Evolutionary conservation across 768 basidiomycete genomes (phyloP).

Genomic region (Boletus eberwhitei): DNA sequence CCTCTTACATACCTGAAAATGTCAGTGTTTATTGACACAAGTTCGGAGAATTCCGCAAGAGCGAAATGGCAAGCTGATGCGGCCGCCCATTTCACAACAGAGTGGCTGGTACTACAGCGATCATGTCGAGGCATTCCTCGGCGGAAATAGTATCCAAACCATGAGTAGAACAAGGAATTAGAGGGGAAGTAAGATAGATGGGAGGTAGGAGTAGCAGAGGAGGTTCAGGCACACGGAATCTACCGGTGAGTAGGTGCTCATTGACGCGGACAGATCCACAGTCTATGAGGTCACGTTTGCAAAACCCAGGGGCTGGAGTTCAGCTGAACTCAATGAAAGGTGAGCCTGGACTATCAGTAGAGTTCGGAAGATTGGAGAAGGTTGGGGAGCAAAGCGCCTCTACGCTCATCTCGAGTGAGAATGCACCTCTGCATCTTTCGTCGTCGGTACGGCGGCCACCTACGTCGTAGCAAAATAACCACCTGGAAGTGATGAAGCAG

Average conservation of each 20-base stretch:
- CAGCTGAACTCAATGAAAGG: background rate
- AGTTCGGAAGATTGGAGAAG: background rate
- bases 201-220: background rate
- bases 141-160: background rate
- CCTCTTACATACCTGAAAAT: background rate
- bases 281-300: background rate
- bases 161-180: too few species aligned
- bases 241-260: background rate
- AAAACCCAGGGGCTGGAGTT: background rate
- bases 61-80: background rate
- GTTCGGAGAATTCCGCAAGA: background rate
- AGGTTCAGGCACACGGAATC: too few species aligned
- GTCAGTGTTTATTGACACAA: too few species aligned
- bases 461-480: background rate
- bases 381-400: background rate
- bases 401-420: background rate
- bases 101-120: background rate
- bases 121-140: background rate
- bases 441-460: background rate
- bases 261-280: background rate
- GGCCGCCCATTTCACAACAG: too few species aligned
- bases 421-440: background rate
- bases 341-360: background rate
- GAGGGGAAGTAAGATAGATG: background rate
- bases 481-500: background rate